Evolutionary conservation across 2,329 filamentous ascomycete species (phyloP).

Genomic region (Whalleya microplaca): DNA sequence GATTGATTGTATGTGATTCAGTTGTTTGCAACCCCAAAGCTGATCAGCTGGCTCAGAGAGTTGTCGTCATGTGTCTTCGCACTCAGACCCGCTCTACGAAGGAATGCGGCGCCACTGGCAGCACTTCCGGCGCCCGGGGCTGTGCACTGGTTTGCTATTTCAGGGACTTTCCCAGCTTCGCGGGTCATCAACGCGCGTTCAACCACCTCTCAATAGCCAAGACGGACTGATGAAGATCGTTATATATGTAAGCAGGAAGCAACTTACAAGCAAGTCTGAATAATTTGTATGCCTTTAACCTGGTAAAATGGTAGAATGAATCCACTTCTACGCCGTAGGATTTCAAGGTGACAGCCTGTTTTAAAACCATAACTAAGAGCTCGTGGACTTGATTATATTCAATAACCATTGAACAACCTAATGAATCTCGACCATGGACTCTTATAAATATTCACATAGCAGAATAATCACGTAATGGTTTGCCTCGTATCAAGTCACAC

Average conservation of each 20-base stretch:
- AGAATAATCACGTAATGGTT: too few relatives aligned
- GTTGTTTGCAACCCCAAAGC: background rate
- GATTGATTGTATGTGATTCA: background rate
- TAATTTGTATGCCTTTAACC: background rate
- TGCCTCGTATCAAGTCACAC: too few relatives aligned
- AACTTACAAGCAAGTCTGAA: background rate
- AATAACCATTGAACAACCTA: too few relatives aligned
- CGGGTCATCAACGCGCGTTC: conserved; percentile 17
- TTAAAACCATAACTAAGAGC: too few relatives aligned
- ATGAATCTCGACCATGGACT: too few relatives aligned
- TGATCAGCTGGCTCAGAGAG: background rate
- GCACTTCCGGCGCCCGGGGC: background rate
- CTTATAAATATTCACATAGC: too few relatives aligned
- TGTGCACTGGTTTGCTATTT: conserved; percentile 7
- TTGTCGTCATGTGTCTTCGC: background rate
- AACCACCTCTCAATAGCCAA: background rate
- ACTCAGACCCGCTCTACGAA: background rate
- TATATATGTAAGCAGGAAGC: background rate
- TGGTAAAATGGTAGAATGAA: background rate
- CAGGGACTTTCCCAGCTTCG: conserved; percentile 8
- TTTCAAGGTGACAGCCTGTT: too few relatives aligned
- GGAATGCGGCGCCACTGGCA: background rate
- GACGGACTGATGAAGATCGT: background rate
- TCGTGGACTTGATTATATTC: too few relatives aligned
- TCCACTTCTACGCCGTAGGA: too few relatives aligned